Evolutionary conservation across 139 green algal genomes (phyloP), one percentile per base, ranked within the genome.

Genomic region (Chlamydomonas sphaeroides): DNA sequence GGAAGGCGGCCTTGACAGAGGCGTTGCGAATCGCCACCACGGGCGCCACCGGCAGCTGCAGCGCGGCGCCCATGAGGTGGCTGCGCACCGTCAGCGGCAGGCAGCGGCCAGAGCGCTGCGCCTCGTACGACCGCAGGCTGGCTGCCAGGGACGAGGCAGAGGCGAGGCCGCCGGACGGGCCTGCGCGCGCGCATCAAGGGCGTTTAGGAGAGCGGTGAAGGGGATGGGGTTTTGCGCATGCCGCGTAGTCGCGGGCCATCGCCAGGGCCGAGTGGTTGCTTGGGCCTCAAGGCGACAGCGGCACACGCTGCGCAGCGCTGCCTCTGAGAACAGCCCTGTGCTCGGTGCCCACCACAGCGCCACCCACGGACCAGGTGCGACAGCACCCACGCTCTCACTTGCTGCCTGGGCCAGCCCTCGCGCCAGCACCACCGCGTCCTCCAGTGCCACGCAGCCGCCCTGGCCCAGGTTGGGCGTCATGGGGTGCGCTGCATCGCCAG

Each of bases 401-500:
- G n/a, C 33, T 15, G 15, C 63, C 68, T 38, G n/a, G 53, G 49
- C 39, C 69, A 96, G 36, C 25, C 42, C 38, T 15, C 70, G 65
- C 18, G 80, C 93, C 42, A 96, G 79, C n/a, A 93, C 84, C 8
- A 96, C 79, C 3, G 83, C 93, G 74, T 96, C 94, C 86, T 97
- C 71, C 71, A 89, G 70, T 20, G 78, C 79, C 45, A 53, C 61
- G 62, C 85, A 85, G 18, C 53, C 71, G 38, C 85, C 78, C 71
- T 62, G 56, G 25, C 92, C 92, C 49, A 96, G 85, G 84, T 95
- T 95, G 35, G 91, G 92, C 0, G 94, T 97, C 93, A 96, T 96
- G 28, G 94, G 94, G 84, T 97, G 94, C 35, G 92, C 83, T 25
- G 93, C 93, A 84, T 97, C 94, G 14, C 94, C 94, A 35, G 84